These are phyloP conservation scores for Acorus gramineus DNA, from an alignment of 106 monocot species.

Conservation along the genomic window DNA sequence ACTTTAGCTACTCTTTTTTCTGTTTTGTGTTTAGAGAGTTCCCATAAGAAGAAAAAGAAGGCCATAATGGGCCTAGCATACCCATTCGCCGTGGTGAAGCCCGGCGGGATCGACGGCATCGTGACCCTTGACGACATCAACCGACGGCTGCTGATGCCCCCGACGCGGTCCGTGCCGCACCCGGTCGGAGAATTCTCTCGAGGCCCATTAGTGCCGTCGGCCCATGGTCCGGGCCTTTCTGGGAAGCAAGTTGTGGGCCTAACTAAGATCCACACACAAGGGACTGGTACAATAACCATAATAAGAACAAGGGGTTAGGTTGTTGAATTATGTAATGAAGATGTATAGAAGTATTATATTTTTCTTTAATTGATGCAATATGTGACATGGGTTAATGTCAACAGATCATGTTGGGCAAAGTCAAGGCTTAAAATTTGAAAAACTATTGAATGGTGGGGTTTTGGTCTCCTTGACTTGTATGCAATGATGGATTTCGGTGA, in stretches of 20 bases:
- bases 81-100: conserved; percentile 77
- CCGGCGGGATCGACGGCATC: conserved; percentile 50
- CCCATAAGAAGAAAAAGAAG: conserved; percentile 21
- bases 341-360: too few relatives aligned
- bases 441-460: too few relatives aligned
- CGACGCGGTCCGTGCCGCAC: conserved; percentile 69
- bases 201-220: conserved; percentile 31
- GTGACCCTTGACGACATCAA: conserved; percentile 80
- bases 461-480: too few relatives aligned
- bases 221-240: conserved; percentile 50
- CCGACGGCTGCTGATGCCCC: conserved; percentile 49
- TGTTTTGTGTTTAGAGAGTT: neutral
- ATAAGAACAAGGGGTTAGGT: conserved; percentile 67
- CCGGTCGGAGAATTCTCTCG: conserved; percentile 74
- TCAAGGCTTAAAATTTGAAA: too few relatives aligned
- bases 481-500: too few relatives aligned
- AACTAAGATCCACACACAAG: conserved; percentile 70
- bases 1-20: neutral
- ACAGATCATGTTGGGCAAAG: too few relatives aligned
- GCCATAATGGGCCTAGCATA: conserved; percentile 26
- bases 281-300: conserved; percentile 82
- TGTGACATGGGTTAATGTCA: too few relatives aligned
- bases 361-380: too few relatives aligned
- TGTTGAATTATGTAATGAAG: too few relatives aligned
- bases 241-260: conserved; percentile 87